Evolutionary conservation across 441 rosid species (phyloP), one percentile per base, ranked within the genome.

Genomic region (Brassica hybrid): DNA sequence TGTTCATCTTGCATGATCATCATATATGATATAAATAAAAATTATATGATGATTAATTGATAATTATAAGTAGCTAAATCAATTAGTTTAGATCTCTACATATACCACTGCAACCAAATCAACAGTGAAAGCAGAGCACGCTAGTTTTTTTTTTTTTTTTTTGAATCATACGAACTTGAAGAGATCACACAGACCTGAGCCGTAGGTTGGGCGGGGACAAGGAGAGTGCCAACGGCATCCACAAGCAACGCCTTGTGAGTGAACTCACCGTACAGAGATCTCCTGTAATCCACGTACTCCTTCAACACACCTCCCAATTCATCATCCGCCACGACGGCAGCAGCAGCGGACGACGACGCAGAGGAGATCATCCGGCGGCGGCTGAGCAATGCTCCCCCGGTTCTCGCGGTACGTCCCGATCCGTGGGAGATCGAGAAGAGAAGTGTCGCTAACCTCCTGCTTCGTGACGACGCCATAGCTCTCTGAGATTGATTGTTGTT

Each of bases 151-250:
- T 25, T 25, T 25, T 25, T 25, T 25, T 25, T 25, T 0, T 25
- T 30, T 30, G 34, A 30, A 30, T n/a, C n/a, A n/a, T n/a, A n/a
- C 2, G 38, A n/a, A n/a, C n/a, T n/a, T n/a, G n/a, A n/a, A 34
- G 38, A 23, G 41, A 38, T 38, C 43, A 38, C 43, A 69, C 23
- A 71, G 56, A 94, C 99, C 96, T 93, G 92, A 19, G 99, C 99
- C 80, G 87, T 94, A 67, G 99, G 99, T 82, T 91, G 99, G 13
- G 99, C 92, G 38, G 99, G 99, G 82, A 84, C 80, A 38, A 94
- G 74, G 50, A 94, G 97, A 7, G 99, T 94, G 56, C 99, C 99
- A 63, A 83, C 99, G 43, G 96, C 99, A 36, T 94, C 99, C 27
- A 94, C 97, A 23, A 94, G 85, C 75, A 94, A 81, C 66, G 94